Conservation (phyloP, 441 rosid genomes). For the Erodium chrysanthum region DNA sequence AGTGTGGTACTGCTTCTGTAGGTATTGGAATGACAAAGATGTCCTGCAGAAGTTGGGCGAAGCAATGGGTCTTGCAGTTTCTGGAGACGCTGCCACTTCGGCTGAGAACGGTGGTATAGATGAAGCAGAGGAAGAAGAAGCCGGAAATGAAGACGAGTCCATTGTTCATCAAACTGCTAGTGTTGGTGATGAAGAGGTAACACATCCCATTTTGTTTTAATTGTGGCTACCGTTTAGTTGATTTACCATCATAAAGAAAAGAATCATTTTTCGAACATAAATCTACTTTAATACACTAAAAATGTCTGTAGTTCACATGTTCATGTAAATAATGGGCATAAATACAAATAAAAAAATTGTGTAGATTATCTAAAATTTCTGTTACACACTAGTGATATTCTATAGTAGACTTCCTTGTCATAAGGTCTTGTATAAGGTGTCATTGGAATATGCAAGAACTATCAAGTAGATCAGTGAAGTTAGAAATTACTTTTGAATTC, state of each 20-base stretch:
- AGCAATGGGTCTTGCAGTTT: slow-evolving; percentile 85
- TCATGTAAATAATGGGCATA: not conserved
- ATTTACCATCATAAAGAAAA: not conserved
- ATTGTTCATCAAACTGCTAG: slow-evolving; percentile 80
- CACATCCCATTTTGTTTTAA: not conserved
- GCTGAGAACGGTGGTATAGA: slow-evolving; percentile 44
- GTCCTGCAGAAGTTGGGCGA: slow-evolving; percentile 84
- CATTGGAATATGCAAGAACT: too few relatives aligned
- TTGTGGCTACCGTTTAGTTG: not conserved
- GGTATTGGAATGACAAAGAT: slow-evolving; percentile 95
- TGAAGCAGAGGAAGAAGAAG: slow-evolving; percentile 50
- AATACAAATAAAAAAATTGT: not conserved
- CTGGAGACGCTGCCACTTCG: slow-evolving; percentile 54
- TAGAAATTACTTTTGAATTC: too few relatives aligned
- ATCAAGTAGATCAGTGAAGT: too few relatives aligned
- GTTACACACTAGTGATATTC: not conserved
- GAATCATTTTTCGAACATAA: not conserved
- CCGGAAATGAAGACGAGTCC: slow-evolving; percentile 69
- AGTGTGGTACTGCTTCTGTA: slow-evolving; percentile 15
- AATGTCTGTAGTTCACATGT: not conserved
- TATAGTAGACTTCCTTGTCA: too few relatives aligned
- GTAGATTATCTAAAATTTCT: not conserved
- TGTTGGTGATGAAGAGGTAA: slow-evolving; percentile 90
- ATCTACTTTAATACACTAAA: not conserved
- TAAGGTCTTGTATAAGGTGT: too few relatives aligned